A percentile compares a stretch with the other conserved stretches of the same genome.
phyloP scores from a whole-genome alignment of 495 filamentous ascomycete species.

The Penicillium paradoxum region DNA sequence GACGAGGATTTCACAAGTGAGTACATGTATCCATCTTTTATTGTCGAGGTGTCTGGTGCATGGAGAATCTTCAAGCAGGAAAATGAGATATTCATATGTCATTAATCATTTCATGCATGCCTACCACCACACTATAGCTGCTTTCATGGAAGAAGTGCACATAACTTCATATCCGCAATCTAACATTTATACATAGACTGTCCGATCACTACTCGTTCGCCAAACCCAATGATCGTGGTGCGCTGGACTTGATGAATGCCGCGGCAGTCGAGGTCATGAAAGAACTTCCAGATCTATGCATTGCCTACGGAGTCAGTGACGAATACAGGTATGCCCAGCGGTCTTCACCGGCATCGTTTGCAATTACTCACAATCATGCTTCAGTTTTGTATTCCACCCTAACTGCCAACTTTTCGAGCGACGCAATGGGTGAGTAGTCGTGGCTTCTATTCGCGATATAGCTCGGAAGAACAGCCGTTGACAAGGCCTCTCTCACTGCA shows the following conservation, averaged over 20 bases:
- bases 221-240: constrained; percentile 88
- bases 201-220: constrained; percentile 75
- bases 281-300: constrained; percentile 76
- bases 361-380: background rate
- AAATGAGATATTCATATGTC: background rate
- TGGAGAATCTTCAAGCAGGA: background rate
- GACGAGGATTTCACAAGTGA: constrained; percentile 86
- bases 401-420: constrained; percentile 78
- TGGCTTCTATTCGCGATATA: background rate
- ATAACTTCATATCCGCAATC: background rate
- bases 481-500: constrained; percentile 22
- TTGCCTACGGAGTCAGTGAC: constrained; percentile 91
- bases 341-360: background rate
- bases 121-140: background rate
- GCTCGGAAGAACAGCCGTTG: background rate
- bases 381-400: constrained; percentile 84
- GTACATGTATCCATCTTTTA: constrained; percentile 12
- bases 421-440: constrained; percentile 64
- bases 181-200: constrained; percentile 47
- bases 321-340: constrained; percentile 68
- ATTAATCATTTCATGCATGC: background rate
- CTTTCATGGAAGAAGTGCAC: background rate
- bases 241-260: constrained; percentile 90
- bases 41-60: background rate
- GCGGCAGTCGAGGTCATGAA: constrained; percentile 77